phyloP scores from a whole-genome alignment of 2,329 filamentous ascomycete genomes.

The Microdochium nivale region DNA sequence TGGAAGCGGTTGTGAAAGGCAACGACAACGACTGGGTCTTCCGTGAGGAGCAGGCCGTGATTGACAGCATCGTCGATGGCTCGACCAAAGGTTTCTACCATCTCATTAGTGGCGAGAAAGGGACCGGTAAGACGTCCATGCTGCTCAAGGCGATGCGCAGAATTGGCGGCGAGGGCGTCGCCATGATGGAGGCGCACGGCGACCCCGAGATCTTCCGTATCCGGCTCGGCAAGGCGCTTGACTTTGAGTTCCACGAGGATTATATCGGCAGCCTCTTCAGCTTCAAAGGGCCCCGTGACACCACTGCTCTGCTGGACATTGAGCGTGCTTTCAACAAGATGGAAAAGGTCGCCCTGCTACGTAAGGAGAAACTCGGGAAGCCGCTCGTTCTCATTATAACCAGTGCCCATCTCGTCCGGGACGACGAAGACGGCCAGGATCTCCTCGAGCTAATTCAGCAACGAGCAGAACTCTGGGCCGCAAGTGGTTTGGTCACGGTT shows the following conservation, averaged over 20 bases:
- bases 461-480: slow-evolving; percentile 78
- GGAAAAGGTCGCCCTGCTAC: slow-evolving; percentile 81
- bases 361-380: slow-evolving; percentile 49
- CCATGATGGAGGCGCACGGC: slow-evolving; percentile 94
- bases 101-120: slow-evolving; percentile 88
- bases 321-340: slow-evolving; percentile 96
- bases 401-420: slow-evolving; percentile 80
- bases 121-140: slow-evolving; percentile 95
- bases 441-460: slow-evolving; percentile 92
- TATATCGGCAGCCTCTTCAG: slow-evolving; percentile 96
- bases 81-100: slow-evolving; percentile 74
- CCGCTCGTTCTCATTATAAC: slow-evolving; percentile 91
- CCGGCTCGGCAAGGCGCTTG: slow-evolving; percentile 82
- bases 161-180: slow-evolving; percentile 77
- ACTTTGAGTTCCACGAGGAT: slow-evolving; percentile 96
- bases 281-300: slow-evolving; percentile 84
- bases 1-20: slow-evolving; percentile 8
- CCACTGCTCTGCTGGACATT: slow-evolving; percentile 86
- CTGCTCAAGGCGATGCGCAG: slow-evolving; percentile 90
- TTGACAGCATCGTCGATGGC: slow-evolving; percentile 79
- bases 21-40: slow-evolving; percentile 64
- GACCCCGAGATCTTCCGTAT: slow-evolving; percentile 94
- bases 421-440: slow-evolving; percentile 89
- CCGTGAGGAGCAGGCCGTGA: slow-evolving; percentile 70
- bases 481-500: slow-evolving; percentile 56